Base-by-base conservation (phyloP, 2,329 filamentous ascomycete genomes). In the Madurella mycetomatis region DNA sequence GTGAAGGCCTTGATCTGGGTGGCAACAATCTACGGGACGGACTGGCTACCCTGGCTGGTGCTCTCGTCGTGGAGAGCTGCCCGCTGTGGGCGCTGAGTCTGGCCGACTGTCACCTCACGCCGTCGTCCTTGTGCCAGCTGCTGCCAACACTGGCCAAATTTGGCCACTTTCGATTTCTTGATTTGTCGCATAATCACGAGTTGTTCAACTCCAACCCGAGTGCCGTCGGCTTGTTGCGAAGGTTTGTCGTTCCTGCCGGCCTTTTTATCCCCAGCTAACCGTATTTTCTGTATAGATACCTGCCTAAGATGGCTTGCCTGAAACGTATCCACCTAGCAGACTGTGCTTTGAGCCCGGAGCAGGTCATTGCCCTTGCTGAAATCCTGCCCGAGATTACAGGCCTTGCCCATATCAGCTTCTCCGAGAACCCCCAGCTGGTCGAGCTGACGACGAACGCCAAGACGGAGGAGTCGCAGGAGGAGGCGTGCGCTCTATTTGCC, bases 401-500 rank as follows among this genome's bases (percentile, higher is more conserved):
- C 41, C 78, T 99, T 34, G 91, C 91, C 8, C 92, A 97, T 71
- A 78, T 99, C 60, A 94, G 87, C 65, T 81, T 97, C 3, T 74
- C 95, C 40, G 88, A 94, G 61, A 99, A 99, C 64, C 78, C 84
- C 0, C 79, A 84, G 56, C 74, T 96, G 4, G 76, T 81, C 18
- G 81, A 80, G 45, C 79, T 96, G 19, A 86, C 90, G 8, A 86
- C 90, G 5, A 81, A 84, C 56, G 88, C 90, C 0, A 87, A 79
- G 48, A 88, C 89, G 5, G 90, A 94, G 63, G 85, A 85, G 53
- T 80, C 79, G 1, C 90, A 96, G 69, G 92, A 97, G 71, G 92
- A 97, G 71, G 92, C 94, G 1, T 96, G 90, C 64, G 94, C 94
- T 1, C 73, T 97, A 7, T 97, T 95, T 68, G 91, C 94, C 1